Conservation (phyloP, 2,329 filamentous ascomycete species). For the Polytolypa hystricis region DNA sequence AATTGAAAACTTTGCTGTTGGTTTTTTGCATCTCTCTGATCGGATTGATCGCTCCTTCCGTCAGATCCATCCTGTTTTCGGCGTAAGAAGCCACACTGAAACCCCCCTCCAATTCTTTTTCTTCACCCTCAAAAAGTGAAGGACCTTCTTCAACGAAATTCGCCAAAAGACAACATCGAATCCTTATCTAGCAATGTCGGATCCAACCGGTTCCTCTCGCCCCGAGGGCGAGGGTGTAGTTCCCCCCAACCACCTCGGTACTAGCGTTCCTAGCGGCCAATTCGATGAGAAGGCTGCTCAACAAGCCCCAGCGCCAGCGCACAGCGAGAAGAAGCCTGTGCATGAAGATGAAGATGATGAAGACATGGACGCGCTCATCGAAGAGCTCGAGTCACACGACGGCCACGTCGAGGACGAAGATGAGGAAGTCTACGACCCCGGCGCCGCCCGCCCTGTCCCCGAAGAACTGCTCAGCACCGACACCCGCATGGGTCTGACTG, state of each 20-base stretch:
- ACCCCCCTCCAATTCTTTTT: too few relatives aligned
- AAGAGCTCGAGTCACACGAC: slow-evolving; percentile 75
- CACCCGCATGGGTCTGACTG: slow-evolving; percentile 59
- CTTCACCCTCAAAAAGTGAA: background rate
- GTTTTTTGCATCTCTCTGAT: too few relatives aligned
- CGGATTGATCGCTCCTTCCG: background rate
- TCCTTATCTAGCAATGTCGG: slow-evolving; percentile 8
- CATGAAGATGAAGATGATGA: slow-evolving; percentile 59
- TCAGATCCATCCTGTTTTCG: too few relatives aligned
- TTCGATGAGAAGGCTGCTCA: slow-evolving; percentile 12
- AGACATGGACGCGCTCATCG: slow-evolving; percentile 77
- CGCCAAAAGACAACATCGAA: too few relatives aligned
- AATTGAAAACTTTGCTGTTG: too few relatives aligned
- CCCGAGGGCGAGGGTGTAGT: slow-evolving; percentile 11
- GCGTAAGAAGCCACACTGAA: too few relatives aligned
- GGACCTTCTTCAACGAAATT: too few relatives aligned
- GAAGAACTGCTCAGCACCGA: slow-evolving; percentile 72
- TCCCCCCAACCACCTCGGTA: slow-evolving; percentile 17
- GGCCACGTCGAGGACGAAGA: slow-evolving; percentile 56
- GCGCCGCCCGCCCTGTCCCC: slow-evolving; percentile 49
- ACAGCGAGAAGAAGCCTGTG: slow-evolving; percentile 11
- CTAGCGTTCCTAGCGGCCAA: slow-evolving; percentile 13
- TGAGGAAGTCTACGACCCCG: slow-evolving; percentile 42
- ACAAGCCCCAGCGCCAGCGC: slow-evolving; percentile 2
- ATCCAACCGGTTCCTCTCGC: slow-evolving; percentile 10